Evolutionary conservation across 495 filamentous ascomycete genomes (phyloP), one percentile per base, ranked within the genome.

Genomic region (Tuber melanosporum): DNA sequence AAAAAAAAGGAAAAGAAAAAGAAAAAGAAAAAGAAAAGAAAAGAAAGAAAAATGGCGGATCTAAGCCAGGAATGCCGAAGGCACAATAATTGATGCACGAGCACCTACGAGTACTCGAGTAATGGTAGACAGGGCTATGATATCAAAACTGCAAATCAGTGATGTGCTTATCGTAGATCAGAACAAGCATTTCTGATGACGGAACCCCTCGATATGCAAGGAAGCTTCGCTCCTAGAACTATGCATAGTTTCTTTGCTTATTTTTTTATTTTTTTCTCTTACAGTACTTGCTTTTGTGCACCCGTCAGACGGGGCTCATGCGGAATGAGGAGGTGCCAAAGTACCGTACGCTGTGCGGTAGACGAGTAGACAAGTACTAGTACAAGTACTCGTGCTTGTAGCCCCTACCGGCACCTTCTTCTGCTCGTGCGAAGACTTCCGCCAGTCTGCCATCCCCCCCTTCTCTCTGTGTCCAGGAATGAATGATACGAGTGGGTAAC

Each of bases 261-360:
- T 72, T 44, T 74, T 62, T 66, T 19, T 32, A 32, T 32, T 32
- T 32, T 32, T 1, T 52, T 70, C 70, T 26, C 4, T 22, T 47
- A 32, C 32, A 32, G 32, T 32, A 6, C 75, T 74, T 74, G 75
- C 66, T 57, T 79, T 76, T 74, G 76, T 78, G 32, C 47, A 36
- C 57, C 26, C 26, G 26, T 77, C 72, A 72, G 57, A 74, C 77
- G 36, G 5, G 26, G 14, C 57, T 26, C 57, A 32, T 66, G 26
- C 14, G 57, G 57, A 66, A 66, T 66, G 57, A 19, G 57, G 32
- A 26, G 26, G 26, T 57, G 52, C 22, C 22, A 26, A 57, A 0
- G n/a, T 62, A 62, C 52, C 2, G 52, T 62, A 62, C 57, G 10
- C 36, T 36, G 57, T 66, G 26, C 26, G 15, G 26, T 1, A 3